Conservation (phyloP, 2,329 filamentous ascomycete species). For the Nemania diffusa region DNA sequence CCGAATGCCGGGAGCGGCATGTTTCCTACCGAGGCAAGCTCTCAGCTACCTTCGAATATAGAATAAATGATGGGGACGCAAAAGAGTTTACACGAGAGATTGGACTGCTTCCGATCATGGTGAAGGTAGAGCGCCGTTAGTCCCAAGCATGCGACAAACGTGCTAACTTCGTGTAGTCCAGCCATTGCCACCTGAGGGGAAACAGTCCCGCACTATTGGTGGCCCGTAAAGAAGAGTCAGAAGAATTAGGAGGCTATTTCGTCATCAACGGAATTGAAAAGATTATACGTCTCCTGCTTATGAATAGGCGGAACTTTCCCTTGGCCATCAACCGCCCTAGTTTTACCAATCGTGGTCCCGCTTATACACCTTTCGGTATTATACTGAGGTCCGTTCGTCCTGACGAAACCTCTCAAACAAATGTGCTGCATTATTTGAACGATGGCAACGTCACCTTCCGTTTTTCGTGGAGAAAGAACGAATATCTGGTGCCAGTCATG, state of each 20-base stretch:
- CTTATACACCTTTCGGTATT: constrained; percentile 91
- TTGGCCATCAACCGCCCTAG: constrained; percentile 93
- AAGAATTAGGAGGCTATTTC: constrained; percentile 96
- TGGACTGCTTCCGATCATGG: constrained; percentile 91
- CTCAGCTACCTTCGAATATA: constrained; percentile 83
- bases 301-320: constrained; percentile 92
- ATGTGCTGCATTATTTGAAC: constrained; percentile 92
- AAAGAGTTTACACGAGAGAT: constrained; percentile 85
- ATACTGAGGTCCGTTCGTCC: constrained; percentile 91
- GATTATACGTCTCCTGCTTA: constrained; percentile 89
- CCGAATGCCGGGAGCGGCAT: constrained; percentile 95
- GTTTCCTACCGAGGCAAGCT: constrained; percentile 89
- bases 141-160: not conserved
- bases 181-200: constrained; percentile 88
- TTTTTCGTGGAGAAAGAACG: constrained; percentile 97
- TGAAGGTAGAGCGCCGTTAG: constrained; percentile 70
- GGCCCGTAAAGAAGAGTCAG: constrained; percentile 89
- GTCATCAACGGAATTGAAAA: constrained; percentile 98
- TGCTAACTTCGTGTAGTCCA: constrained; percentile 67
- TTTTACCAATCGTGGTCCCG: constrained; percentile 85
- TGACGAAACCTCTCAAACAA: constrained; percentile 98
- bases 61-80: constrained; percentile 86
- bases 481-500: constrained; percentile 94
- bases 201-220: constrained; percentile 86
- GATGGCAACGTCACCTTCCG: constrained; percentile 97